Evolutionary conservation across 495 filamentous ascomycete species (phyloP).

Genomic region (Penicillium mononematosum): DNA sequence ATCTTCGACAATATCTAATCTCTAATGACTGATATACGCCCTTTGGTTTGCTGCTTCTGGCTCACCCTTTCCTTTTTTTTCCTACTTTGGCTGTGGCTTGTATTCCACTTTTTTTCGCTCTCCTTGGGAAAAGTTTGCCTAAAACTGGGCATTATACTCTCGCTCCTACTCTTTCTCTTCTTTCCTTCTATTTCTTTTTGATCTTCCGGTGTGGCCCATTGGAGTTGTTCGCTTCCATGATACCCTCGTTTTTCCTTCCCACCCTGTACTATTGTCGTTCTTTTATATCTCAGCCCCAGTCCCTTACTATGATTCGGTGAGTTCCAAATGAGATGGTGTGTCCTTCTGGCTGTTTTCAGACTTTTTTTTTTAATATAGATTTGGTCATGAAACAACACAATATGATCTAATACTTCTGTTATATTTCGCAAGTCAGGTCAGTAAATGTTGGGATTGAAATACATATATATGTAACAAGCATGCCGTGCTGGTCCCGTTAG

Average conservation of each 20-base stretch:
- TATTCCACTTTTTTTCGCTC: conserved; percentile 8
- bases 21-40: conserved; percentile 29
- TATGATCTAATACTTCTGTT: background rate
- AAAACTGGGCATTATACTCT: too few species aligned
- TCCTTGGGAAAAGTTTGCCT: background rate
- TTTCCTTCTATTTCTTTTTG: background rate
- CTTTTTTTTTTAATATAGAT: conserved; percentile 10
- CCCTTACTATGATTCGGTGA: background rate
- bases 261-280: conserved; percentile 17
- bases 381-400: conserved; percentile 2
- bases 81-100: conserved; percentile 5
- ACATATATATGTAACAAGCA: too few species aligned
- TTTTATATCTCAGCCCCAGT: background rate
- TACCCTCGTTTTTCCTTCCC: conserved; percentile 22
- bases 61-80: conserved; percentile 2
- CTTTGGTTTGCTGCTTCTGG: background rate
- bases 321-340: background rate
- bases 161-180: background rate
- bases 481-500: background rate
- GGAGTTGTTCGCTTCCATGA: conserved; percentile 14
- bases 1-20: conserved; percentile 29
- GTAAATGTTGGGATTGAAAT: background rate
- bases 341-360: background rate
- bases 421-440: background rate
- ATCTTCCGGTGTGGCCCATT: conserved; percentile 6